phyloP scores from a whole-genome alignment of 2,329 filamentous ascomycete species.

The Diaporthe ilicicola region DNA sequence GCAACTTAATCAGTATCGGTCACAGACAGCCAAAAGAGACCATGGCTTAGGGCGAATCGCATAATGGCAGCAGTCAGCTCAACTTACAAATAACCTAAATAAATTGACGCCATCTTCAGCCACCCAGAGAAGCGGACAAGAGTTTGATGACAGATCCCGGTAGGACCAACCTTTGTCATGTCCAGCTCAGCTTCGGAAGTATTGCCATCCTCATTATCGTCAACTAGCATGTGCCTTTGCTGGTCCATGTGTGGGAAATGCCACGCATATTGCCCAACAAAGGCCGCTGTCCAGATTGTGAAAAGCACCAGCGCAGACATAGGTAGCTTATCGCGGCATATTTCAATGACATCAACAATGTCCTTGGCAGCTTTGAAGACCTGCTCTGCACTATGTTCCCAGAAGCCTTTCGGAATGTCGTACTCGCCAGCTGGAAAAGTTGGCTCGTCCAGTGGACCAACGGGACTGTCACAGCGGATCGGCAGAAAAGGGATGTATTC shows the following conservation, averaged over 20 bases:
- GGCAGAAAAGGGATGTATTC: slow-evolving; percentile 75
- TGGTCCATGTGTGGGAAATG: slow-evolving; percentile 76
- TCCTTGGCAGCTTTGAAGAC: slow-evolving; percentile 70
- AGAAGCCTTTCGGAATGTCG: slow-evolving; percentile 61
- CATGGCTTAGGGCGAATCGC: not conserved
- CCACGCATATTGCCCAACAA: slow-evolving; percentile 71
- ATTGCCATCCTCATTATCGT: slow-evolving; percentile 46
- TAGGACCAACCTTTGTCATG: slow-evolving; percentile 50
- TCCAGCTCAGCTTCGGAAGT: slow-evolving; percentile 38
- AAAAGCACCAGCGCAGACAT: slow-evolving; percentile 75
- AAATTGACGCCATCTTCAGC: slow-evolving; percentile 65
- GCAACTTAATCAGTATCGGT: not conserved
- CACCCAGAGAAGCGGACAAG: slow-evolving; percentile 60
- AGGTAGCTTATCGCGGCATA: slow-evolving; percentile 68
- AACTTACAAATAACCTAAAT: slow-evolving; percentile 57
- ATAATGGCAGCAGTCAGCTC: not conserved
- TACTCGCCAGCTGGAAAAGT: slow-evolving; percentile 55
- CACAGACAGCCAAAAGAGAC: not conserved
- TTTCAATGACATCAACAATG: slow-evolving; percentile 70
- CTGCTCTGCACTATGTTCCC: slow-evolving; percentile 68
- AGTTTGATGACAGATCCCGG: slow-evolving; percentile 57
- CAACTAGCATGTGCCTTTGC: slow-evolving; percentile 57
- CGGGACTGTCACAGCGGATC: slow-evolving; percentile 57
- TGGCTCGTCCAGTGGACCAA: slow-evolving; percentile 67
- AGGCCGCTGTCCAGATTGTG: slow-evolving; percentile 72